Evolutionary conservation across 768 basidiomycete genomes (phyloP), one percentile per base, ranked within the genome.

Genomic region (Cubamyces lactineus): DNA sequence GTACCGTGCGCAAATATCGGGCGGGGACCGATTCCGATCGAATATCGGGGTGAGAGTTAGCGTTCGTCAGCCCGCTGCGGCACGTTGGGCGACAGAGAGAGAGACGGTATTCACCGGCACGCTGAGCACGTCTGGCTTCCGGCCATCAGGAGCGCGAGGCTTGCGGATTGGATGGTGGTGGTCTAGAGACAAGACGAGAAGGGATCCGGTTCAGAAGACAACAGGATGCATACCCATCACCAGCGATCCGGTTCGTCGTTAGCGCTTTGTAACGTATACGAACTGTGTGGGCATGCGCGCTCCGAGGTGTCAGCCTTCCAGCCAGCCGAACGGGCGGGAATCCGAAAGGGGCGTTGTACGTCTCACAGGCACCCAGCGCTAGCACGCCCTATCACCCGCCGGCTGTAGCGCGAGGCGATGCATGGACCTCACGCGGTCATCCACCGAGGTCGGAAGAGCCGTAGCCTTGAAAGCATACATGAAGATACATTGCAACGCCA

Each of bases 91-190:
- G 26, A 12, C 26, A 5, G 19, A 21, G 40, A 5, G 40, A 45
- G 41, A 23, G 28, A 28, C 7, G 28, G 28, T 28, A 21, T 50
- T 40, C 40, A 68, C 69, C 69, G 61, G 63, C 68, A 71, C 4
- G 68, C 67, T 21, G 67, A 57, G 53, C 70, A 71, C 13, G 70
- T 71, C 56, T 64, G 65, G 49, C 54, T 66, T 1, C 46, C 24
- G 17, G 53, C 43, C 70, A 68, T 69, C n/a, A n/a, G n/a, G 51
- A 11, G 9, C 34, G 34, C 34, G 40, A 42, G 13, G 15, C 28
- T 21, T 47, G 46, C 12, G 24, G 24, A 23, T 28, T 16, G 17
- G 61, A 47, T 28, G 45, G 28, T 46, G 45, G 52, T 11, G 40
- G 56, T 40, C n/a, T 26, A 28, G 34, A 38, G 34, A 19, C 51